These are phyloP conservation scores for Coemansia sp. DNA, from an alignment of 192 early-diverging fungal genomes.

Conservation along the genomic window DNA sequence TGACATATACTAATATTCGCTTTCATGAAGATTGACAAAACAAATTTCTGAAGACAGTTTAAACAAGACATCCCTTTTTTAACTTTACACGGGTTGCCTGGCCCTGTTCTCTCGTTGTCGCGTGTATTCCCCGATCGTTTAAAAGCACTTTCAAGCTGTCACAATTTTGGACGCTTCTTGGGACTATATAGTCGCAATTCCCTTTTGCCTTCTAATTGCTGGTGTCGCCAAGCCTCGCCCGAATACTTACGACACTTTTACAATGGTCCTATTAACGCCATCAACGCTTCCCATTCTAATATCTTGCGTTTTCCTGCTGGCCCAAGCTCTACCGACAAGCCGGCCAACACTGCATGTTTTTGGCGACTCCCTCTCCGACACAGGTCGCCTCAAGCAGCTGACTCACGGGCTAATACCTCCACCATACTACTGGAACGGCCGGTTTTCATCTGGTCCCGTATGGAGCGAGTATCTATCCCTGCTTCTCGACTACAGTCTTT, in stretches of 20 bases:
- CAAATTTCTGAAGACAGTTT: background rate
- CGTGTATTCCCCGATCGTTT: too few species aligned
- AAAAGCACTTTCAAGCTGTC: too few species aligned
- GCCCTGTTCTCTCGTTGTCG: too few species aligned
- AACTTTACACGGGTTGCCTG: too few species aligned
- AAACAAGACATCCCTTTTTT: background rate
- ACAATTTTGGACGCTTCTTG: too few species aligned
- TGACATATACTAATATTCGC: too few species aligned
- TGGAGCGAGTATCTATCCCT: slow-evolving; percentile 39
- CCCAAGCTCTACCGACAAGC: background rate
- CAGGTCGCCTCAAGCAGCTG: slow-evolving; percentile 26
- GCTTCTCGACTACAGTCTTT: slow-evolving; percentile 12
- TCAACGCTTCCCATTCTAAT: background rate
- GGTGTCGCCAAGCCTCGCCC: background rate
- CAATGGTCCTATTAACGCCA: background rate
- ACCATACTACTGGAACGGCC: slow-evolving; percentile 40
- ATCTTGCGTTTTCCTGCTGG: background rate
- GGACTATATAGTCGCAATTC: background rate
- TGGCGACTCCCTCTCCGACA: slow-evolving; percentile 52
- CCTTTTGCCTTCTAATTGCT: background rate
- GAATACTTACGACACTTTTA: background rate
- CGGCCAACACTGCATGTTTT: slow-evolving; percentile 38
- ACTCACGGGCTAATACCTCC: slow-evolving; percentile 32
- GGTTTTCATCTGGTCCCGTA: slow-evolving; percentile 45
- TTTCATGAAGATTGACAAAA: too few species aligned